phyloP scores from a whole-genome alignment of 306 rosid genomes.

The Quercus variabilis region DNA sequence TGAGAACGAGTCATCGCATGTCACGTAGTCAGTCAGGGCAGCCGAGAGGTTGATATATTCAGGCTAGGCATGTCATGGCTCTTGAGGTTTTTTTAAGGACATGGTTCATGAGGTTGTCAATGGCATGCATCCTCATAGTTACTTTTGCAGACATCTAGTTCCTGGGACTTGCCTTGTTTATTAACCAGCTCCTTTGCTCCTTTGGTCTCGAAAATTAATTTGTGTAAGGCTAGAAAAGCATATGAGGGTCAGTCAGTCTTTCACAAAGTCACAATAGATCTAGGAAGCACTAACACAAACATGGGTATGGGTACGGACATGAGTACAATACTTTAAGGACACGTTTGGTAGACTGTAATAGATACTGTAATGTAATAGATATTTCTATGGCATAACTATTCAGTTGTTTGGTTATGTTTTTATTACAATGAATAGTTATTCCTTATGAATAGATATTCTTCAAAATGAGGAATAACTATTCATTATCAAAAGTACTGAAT shows the following conservation, averaged over 20 bases:
- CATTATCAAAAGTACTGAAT: too few species aligned
- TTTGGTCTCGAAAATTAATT: neutral
- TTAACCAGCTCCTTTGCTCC: neutral
- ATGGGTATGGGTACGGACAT: too few species aligned
- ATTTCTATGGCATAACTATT: too few species aligned
- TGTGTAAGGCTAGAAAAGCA: neutral
- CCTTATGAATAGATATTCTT: too few species aligned
- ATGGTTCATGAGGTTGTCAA: neutral
- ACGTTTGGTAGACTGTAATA: too few species aligned
- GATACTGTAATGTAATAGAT: too few species aligned
- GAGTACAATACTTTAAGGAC: too few species aligned
- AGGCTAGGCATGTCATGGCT: neutral
- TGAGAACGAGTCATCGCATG: neutral
- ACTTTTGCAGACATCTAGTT: neutral
- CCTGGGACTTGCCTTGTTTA: neutral
- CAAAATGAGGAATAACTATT: too few species aligned
- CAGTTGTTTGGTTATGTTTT: too few species aligned
- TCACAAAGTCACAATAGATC: neutral
- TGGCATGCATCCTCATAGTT: constrained; percentile 1
- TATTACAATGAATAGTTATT: too few species aligned
- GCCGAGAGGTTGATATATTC: neutral
- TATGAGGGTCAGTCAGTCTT: neutral
- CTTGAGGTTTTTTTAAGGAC: neutral
- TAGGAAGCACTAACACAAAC: too few species aligned
- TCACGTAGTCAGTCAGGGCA: neutral